These are phyloP conservation scores for Phytophthora multivora DNA, from an alignment of 352 stramenopile genomes.

Conservation along the genomic window DNA sequence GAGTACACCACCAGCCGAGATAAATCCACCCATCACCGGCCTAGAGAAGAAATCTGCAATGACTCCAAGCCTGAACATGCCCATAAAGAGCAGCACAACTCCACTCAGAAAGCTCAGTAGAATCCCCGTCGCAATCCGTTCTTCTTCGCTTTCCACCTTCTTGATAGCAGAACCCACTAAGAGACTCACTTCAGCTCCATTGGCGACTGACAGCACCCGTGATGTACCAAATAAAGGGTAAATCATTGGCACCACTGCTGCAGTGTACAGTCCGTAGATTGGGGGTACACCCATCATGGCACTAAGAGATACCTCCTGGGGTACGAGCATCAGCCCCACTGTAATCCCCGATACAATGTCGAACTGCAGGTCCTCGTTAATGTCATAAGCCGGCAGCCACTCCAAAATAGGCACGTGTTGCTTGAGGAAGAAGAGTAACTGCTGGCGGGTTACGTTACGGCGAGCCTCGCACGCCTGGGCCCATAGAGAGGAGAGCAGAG, in stretches of 20 bases:
- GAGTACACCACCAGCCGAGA: conserved; percentile 67
- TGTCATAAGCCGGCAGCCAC: conserved; percentile 73
- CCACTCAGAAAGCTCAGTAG: conserved; percentile 76
- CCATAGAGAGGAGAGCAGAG: conserved; percentile 26
- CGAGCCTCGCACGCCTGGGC: conserved; percentile 6
- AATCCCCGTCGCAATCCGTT: conserved; percentile 66
- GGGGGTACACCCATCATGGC: conserved; percentile 85
- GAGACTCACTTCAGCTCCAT: conserved; percentile 66
- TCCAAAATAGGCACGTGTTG: conserved; percentile 72
- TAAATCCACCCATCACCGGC: conserved; percentile 75
- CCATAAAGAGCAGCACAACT: conserved; percentile 58
- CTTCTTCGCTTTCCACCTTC: conserved; percentile 52
- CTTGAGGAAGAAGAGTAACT: conserved; percentile 45
- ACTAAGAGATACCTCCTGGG: conserved; percentile 91
- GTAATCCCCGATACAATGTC: conserved; percentile 73
- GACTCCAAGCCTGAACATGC: conserved; percentile 60
- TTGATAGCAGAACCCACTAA: conserved; percentile 68
- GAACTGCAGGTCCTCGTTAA: conserved; percentile 65
- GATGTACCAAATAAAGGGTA: conserved; percentile 80
- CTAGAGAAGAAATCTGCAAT: conserved; percentile 77
- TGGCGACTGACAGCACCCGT: conserved; percentile 62
- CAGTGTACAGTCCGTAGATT: conserved; percentile 77
- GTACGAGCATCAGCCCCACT: conserved; percentile 91
- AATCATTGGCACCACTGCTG: conserved; percentile 69
- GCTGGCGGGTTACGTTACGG: conserved; percentile 30